These are phyloP conservation scores for Trichoderma sp. DNA, from an alignment of 2,329 filamentous ascomycete species.

Conservation along the genomic window DNA sequence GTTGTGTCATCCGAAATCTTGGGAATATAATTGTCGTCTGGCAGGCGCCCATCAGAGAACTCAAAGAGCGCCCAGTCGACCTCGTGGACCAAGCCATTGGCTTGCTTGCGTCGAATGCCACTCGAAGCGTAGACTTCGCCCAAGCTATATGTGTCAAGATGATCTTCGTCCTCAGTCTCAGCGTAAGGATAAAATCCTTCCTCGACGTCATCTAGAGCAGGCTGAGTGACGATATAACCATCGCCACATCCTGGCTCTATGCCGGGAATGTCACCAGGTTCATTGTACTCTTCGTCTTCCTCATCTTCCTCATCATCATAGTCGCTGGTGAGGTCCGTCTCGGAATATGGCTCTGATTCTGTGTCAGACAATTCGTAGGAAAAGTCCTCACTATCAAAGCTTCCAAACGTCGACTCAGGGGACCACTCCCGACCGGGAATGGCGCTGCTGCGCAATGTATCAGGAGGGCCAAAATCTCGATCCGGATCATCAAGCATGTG, in stretches of 20 bases:
- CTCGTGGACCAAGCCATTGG: constrained; percentile 76
- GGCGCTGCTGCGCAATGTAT: constrained; percentile 43
- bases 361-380: constrained; percentile 64
- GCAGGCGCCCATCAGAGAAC: constrained; percentile 70
- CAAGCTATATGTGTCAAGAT: constrained; percentile 77
- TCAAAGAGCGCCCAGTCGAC: constrained; percentile 95
- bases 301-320: constrained; percentile 53
- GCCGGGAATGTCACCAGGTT: constrained; percentile 76
- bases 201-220: constrained; percentile 83
- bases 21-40: constrained; percentile 71
- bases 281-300: constrained; percentile 57
- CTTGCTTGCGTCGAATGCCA: constrained; percentile 76
- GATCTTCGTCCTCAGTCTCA: constrained; percentile 74
- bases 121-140: constrained; percentile 89
- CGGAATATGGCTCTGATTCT: constrained; percentile 56
- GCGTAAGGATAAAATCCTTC: constrained; percentile 78
- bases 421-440: constrained; percentile 45
- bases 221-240: constrained; percentile 83
- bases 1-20: constrained; percentile 25
- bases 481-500: constrained; percentile 85
- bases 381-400: constrained; percentile 53
- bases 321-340: constrained; percentile 56
- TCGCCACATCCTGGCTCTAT: constrained; percentile 74
- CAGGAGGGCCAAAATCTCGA: constrained; percentile 38
- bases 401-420: constrained; percentile 43